Evolutionary conservation across 1,139 yeast species (phyloP).

Genomic region (Blastobotrys proliferans): DNA sequence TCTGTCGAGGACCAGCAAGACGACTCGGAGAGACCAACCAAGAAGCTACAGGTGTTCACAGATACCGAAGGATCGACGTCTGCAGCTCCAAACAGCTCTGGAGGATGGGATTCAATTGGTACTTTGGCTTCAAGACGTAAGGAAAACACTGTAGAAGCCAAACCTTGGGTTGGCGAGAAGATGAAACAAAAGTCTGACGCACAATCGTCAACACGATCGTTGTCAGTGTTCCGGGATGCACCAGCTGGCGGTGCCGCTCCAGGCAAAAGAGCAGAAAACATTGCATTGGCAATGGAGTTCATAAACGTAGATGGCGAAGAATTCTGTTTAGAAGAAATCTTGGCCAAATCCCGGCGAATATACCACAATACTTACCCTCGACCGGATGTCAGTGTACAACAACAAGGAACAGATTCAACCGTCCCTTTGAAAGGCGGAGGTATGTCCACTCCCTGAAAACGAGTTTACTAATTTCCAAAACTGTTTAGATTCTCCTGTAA

Average conservation of each 20-base stretch:
- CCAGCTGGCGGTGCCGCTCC: constrained; percentile 16
- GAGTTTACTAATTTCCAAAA: background rate
- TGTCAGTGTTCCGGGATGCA: constrained; percentile 43
- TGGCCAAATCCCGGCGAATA: constrained; percentile 45
- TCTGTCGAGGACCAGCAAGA: background rate
- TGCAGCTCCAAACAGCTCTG: constrained; percentile 14
- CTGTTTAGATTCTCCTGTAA: constrained; percentile 16
- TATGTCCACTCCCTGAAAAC: constrained; percentile 6
- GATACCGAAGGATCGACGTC: constrained; percentile 12
- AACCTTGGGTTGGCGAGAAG: constrained; percentile 67
- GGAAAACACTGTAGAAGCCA: constrained; percentile 58
- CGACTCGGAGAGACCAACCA: background rate
- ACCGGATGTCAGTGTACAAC: too few relatives aligned
- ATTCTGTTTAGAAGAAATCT: constrained; percentile 57
- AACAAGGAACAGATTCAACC: constrained; percentile 12
- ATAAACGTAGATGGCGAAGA: constrained; percentile 48
- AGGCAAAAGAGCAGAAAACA: constrained; percentile 55
- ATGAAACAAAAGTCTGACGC: constrained; percentile 39
- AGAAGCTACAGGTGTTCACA: constrained; percentile 31
- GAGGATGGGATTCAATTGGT: constrained; percentile 52
- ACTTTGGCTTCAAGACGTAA: constrained; percentile 50
- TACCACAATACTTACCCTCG: constrained; percentile 20
- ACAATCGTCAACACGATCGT: constrained; percentile 27
- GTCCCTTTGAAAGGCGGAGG: constrained; percentile 27
- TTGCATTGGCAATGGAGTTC: constrained; percentile 48